These are phyloP conservation scores for Arxiozyma bovina DNA, from an alignment of 1,139 yeast species.

Conservation along the genomic window DNA sequence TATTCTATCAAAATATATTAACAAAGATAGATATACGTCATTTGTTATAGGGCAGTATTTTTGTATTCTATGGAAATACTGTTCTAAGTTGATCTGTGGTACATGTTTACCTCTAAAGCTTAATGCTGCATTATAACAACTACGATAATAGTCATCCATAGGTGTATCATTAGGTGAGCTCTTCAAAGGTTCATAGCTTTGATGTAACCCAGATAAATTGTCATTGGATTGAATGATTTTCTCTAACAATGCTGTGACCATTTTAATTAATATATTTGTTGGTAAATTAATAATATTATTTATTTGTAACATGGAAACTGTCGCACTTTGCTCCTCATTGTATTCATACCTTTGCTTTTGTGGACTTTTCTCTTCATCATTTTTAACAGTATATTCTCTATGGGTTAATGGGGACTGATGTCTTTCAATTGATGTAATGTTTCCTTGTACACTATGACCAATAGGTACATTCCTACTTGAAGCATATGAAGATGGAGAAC, in stretches of 20 bases:
- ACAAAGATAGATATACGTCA: constrained; percentile 80
- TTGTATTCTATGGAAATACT: constrained; percentile 79
- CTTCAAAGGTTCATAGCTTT: constrained; percentile 1
- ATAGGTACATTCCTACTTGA: constrained; percentile 11
- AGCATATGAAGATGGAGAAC: constrained; percentile 29
- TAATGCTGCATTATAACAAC: constrained; percentile 38
- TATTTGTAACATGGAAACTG: constrained; percentile 29
- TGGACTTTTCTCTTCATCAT: constrained; percentile 1
- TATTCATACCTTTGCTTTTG: background rate
- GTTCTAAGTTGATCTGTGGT: constrained; percentile 87
- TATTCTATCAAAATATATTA: constrained; percentile 90
- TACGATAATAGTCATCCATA: constrained; percentile 3
- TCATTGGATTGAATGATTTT: constrained; percentile 93
- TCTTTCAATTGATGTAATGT: background rate
- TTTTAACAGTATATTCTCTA: constrained; percentile 1
- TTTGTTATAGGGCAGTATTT: constrained; percentile 97
- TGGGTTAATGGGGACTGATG: constrained; percentile 1
- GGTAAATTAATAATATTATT: constrained; percentile 79
- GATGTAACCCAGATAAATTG: constrained; percentile 37
- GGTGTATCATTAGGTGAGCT: background rate
- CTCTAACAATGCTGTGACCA: constrained; percentile 77
- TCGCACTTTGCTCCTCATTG: constrained; percentile 1
- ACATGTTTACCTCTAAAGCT: constrained; percentile 94
- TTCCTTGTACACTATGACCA: background rate
- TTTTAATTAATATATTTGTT: constrained; percentile 65